Evolutionary conservation across 768 basidiomycete species (phyloP), one percentile per base, ranked within the genome.

Genomic region (Botryobasidium botryosum): DNA sequence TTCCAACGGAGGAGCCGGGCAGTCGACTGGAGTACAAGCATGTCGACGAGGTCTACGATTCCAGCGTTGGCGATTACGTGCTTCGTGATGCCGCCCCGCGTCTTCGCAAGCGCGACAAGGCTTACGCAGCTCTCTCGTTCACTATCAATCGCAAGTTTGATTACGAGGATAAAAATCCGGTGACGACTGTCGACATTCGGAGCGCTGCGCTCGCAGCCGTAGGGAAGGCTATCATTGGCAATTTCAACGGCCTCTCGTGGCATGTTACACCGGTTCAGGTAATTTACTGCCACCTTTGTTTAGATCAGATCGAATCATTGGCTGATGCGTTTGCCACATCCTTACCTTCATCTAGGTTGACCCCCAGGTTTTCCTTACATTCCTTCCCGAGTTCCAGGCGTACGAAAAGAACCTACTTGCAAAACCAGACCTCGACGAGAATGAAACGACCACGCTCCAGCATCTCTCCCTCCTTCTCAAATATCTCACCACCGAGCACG

Each of bases 391-490:
- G 21, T 69, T 76, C 50, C 49, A 61, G 12, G 58, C 58, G 7
- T 72, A 75, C 49, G 60, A 64, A 4, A 63, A 64, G 25, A 50
- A 53, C 0, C 61, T 73, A 20, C 55, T 57, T 20, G 51, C 56
- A 4, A 62, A 65, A 55, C 40, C 38, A 44, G 32, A 55, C 15
- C 59, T 57, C 35, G 58, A 67, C 0, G 61, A 63, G 20, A 57
- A 67, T 26, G 70, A 72, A n/a, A 55, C 38, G 1, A 54, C 69
- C 50, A 54, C 65, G 35, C 58, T 69, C n/a, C 54, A 64, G 3
- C 68, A 71, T 4, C 63, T 74, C 27, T 62, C 64, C 32, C 56
- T 75, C 18, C 65, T 79, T 32, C 63, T 74, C 36, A 58, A 62
- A 26, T 70, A 69, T 45, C 56, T 77, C 40, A 59, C 66, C 12